Percentiles rank a stretch among this genome's conserved stretches.
Conservation (phyloP, 2,329 filamentous ascomycete species). For the Magnaporthiopsis rhizophila region DNA sequence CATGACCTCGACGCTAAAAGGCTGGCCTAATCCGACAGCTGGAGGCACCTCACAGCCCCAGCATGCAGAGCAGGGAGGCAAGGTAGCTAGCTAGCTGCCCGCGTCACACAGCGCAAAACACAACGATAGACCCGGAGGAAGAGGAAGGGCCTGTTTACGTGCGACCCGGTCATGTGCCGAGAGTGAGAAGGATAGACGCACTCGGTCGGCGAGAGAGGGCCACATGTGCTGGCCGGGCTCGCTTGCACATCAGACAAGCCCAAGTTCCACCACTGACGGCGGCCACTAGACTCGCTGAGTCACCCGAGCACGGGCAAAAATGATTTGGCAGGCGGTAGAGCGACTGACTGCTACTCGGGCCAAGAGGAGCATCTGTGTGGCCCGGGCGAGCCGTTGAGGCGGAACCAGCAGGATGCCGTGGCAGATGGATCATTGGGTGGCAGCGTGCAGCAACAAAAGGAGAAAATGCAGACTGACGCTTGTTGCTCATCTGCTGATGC, state of each 20-base stretch:
- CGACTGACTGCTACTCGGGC: too few species aligned
- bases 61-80: neutral
- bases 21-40: too few species aligned
- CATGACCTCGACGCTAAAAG: neutral
- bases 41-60: neutral
- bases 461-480: slow-evolving; percentile 6
- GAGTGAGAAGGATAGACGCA: neutral
- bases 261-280: slow-evolving; percentile 1
- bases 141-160: neutral
- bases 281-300: neutral
- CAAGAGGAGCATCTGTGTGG: neutral
- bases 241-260: neutral
- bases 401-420: slow-evolving; percentile 2
- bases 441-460: slow-evolving; percentile 2
- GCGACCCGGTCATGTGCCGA: neutral
- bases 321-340: neutral
- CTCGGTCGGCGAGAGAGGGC: neutral
- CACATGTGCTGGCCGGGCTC: neutral
- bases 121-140: neutral
- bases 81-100: neutral
- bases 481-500: slow-evolving; percentile 8
- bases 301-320: neutral
- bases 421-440: neutral
- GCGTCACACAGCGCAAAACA: neutral
- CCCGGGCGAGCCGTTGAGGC: slow-evolving; percentile 5